Percentiles rank a stretch among this genome's conserved stretches.
Conservation (phyloP, 805 yeast species). For the Ascoidea asiatica region DNA sequence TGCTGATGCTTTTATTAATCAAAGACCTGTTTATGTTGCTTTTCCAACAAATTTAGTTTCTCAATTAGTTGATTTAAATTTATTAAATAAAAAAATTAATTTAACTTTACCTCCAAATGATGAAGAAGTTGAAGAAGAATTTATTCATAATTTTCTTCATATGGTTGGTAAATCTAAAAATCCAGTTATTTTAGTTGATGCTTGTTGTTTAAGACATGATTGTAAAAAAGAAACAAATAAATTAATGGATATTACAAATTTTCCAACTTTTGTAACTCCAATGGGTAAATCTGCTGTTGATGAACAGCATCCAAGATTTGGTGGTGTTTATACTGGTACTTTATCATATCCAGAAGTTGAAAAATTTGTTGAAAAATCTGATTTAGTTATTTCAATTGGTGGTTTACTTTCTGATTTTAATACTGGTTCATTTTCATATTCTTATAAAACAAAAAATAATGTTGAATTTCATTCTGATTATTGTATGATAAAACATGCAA, state of each 20-base stretch:
- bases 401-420: slow-evolving; percentile 54
- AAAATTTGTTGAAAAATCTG: slow-evolving; percentile 39
- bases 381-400: slow-evolving; percentile 62
- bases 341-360: slow-evolving; percentile 35
- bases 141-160: slow-evolving; percentile 31
- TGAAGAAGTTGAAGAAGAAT: slow-evolving; percentile 17
- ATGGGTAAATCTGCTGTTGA: slow-evolving; percentile 66
- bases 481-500: slow-evolving; percentile 56
- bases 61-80: slow-evolving; percentile 27
- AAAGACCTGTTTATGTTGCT: slow-evolving; percentile 79
- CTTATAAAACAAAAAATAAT: slow-evolving; percentile 60
- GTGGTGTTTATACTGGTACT: slow-evolving; percentile 63
- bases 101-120: slow-evolving; percentile 15
- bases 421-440: slow-evolving; percentile 65
- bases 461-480: slow-evolving; percentile 71
- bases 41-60: slow-evolving; percentile 62
- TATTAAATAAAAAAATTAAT: slow-evolving; percentile 22
- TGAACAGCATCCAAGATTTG: slow-evolving; percentile 49
- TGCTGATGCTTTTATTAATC: slow-evolving; percentile 33
- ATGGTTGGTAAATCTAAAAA: slow-evolving; percentile 35
- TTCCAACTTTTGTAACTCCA: slow-evolving; percentile 45
- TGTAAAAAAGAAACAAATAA: slow-evolving; percentile 25
- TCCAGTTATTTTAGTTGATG: slow-evolving; percentile 65
- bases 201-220: slow-evolving; percentile 50
- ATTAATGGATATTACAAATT: slow-evolving; percentile 33